Evolutionary conservation across 2,329 filamentous ascomycete genomes (phyloP), one percentile per base, ranked within the genome.

Genomic region (Xylariaceae sp.): DNA sequence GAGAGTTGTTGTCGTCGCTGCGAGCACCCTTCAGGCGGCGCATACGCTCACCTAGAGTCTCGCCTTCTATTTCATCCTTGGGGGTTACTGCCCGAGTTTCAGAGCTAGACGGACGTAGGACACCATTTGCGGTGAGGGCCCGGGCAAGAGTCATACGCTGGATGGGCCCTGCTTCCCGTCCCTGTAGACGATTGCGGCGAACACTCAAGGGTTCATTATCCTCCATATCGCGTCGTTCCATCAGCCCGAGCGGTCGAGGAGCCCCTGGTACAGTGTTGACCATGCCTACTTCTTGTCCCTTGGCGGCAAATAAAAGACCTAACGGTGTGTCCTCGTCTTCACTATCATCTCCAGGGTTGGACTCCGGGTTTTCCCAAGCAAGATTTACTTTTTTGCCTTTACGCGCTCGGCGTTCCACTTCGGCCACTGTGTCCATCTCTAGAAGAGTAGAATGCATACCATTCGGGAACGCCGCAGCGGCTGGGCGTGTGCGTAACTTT

Each of bases 391-490:
- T 88, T 66, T 88, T 88, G 54, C 81, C 80, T 64, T 86, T 81
- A 39, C 92, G 83, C 31, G 87, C 80, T 60, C 86, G 84, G 62
- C 85, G 86, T 68, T 96, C 88, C 29, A 91, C 80, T 70, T 96
- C 88, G 27, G 89, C 89, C 31, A 96, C 89, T 0, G 90, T 88
- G 66, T 99, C 92, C 62, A 97, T 80, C 68, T 99, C 85, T 1
- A 99, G 77, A 3, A 99, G 78, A 0, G 94, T 99, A 11, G 89
- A 89, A 60, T 94, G 89, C 79, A 95, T 86, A n/a, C 90, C 91
- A 52, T 87, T 85, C 26, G 87, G 86, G 62, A 77, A 77, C 2
- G 73, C 72, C 44, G 79, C 82, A 34, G 81, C 77, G 27, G 85
- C 79, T 11, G 87, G 87, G 27, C 85, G 81, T 32, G 86, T 94